Base-by-base conservation (phyloP, 768 basidiomycete species). In the Boletus vinaceobasis region DNA sequence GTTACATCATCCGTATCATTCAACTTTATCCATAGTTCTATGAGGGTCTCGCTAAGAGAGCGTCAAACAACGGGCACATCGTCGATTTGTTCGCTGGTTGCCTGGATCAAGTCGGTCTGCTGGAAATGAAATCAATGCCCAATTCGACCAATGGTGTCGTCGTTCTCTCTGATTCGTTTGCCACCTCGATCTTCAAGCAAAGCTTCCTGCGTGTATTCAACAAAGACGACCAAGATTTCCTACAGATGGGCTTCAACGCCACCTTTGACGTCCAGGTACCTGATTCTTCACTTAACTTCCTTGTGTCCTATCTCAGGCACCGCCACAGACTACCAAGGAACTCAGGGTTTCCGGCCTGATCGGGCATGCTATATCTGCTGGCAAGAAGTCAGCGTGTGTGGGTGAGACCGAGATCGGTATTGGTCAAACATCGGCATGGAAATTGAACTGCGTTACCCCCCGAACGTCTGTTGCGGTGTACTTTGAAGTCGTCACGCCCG, bases 391-490 rank as follows among this genome's bases (percentile, higher is more conserved):
- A 0, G 85, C 84, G 0, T 97, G 92, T 65, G 97, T 99, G 17
- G 97, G 96, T 56, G 97, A 99, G 76, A 98, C 97, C 0, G 97
- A 98, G 71, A 98, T 99, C 55, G 97, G 97, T 68, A 96, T 99
- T 57, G 96, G 95, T 32, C 92, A 95, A 69, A 99, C 97, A 0
- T 97, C 96, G 10, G 96, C 94, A 1, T 99, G 97, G 97, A 97
- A 93, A 74, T 83, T 98, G 63, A 97, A 96, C 75, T 80, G 86
- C 48, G 81, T 99, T 60, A 92, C 84, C 0, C 93, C 93, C 5
- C 87, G 81, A 52, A 93, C 93, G 1, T 86, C 96, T 1, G 82
- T 88, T 46, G 96, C 86, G 29, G 93, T 96, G 35, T 99, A 98
- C 76, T 98, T 99, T 67, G 97, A 99, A 70, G 97, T 98, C 29